These are phyloP conservation scores for Umbellularia californica DNA, from an alignment of 164 flowering plant genomes.

Conservation along the genomic window DNA sequence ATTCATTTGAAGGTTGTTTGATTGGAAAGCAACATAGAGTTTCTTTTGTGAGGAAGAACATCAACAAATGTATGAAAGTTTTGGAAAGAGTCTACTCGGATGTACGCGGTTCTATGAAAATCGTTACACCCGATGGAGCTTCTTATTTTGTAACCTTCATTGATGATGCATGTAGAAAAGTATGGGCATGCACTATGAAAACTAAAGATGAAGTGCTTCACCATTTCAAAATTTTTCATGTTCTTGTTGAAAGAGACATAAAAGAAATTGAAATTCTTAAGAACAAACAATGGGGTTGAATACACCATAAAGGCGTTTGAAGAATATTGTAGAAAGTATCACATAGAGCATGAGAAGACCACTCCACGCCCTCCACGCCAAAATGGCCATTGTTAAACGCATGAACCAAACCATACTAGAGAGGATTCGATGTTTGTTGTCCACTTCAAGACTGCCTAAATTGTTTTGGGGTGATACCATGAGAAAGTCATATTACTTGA, in stretches of 20 bases:
- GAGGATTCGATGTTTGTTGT: conserved; percentile 4
- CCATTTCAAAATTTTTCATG: neutral
- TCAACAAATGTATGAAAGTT: neutral
- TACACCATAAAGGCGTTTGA: conserved; percentile 7
- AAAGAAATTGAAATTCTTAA: neutral
- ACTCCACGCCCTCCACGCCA: neutral
- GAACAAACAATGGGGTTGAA: conserved; percentile 14
- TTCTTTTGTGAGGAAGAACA: neutral
- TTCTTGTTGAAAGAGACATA: neutral
- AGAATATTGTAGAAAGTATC: conserved; percentile 7
- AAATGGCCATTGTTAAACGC: neutral
- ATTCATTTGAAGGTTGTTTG: neutral
- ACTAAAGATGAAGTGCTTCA: neutral
- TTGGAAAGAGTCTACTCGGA: neutral
- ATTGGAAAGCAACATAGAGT: neutral
- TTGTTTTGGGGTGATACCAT: conserved; percentile 8
- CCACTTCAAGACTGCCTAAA: neutral
- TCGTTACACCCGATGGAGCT: neutral
- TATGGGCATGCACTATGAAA: neutral
- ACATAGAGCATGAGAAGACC: conserved; percentile 5
- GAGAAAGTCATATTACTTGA: neutral
- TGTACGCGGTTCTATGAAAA: neutral
- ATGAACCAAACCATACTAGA: neutral
- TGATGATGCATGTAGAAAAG: conserved; percentile 4
- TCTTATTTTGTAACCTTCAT: conserved; percentile 6